Base-by-base conservation (phyloP, 1,284 basidiomycete genomes). In the Rhodotorula sp. region DNA sequence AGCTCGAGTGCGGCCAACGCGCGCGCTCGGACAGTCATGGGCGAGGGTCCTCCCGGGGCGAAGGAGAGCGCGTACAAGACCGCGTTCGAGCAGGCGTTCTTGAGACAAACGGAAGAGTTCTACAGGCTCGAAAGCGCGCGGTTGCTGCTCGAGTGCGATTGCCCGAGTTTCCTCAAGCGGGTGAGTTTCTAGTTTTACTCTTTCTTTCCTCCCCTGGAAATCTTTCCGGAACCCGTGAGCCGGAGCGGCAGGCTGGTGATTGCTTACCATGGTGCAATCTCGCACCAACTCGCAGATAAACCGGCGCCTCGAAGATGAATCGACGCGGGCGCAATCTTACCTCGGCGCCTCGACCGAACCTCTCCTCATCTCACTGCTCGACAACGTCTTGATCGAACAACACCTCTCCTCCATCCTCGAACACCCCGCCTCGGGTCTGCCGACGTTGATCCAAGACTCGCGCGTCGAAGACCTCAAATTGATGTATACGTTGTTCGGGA, bases 281-380 rank as follows among this genome's bases (percentile, higher is more conserved):
- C 3, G 29, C 60, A 18, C 24, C 18, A 3, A 30, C 22, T 0
- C 58, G 6, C 80, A 98, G 91, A 91, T 89, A 29, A 92, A 97
- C 81, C 82, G 84, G 63, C 88, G 94, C 18, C 86, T 99, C 68
- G 84, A 87, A 24, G 89, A 93, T 53, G 96, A 99, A 80, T 87
- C 91, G 46, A 88, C 88, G 45, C 87, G 96, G 46, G 89, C 90
- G n/a, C 86, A 91, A 62, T 90, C 95, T 78, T 99, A 97, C 79
- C 85, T 99, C 42, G 89, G 89, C 29, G 86, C 88, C 3, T 84
- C 87, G 67, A 96, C 94, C 1, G 85, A 86, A 6, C 79, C 83
- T 0, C 86, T 89, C 4, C 84, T 99, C 8, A 87, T 87, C 60
- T 83, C 85, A 54, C 89, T 96, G 62, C 85, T 98, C 22, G 88